phyloP scores from a whole-genome alignment of 768 basidiomycete genomes.

The Termitomyces sp. region DNA sequence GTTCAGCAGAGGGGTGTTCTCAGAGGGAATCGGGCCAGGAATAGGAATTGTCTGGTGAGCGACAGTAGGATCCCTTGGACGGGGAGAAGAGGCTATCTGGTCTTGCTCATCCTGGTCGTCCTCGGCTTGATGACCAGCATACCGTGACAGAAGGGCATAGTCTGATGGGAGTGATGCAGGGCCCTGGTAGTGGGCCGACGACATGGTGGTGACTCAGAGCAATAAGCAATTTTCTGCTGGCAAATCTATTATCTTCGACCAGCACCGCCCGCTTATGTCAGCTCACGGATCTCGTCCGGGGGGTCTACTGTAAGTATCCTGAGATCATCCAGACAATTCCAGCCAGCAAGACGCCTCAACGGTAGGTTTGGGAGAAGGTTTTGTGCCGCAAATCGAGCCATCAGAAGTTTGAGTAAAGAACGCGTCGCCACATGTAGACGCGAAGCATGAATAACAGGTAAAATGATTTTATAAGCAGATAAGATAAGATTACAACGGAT shows the following conservation, averaged over 20 bases:
- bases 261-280: background rate
- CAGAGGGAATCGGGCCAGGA: constrained; percentile 22
- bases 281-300: background rate
- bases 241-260: background rate
- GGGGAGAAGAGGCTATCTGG: background rate
- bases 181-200: constrained; percentile 48
- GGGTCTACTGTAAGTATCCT: background rate
- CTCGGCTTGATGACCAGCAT: constrained; percentile 27
- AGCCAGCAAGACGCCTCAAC: background rate
- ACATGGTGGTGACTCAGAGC: constrained; percentile 2
- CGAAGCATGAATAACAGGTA: background rate
- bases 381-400: background rate
- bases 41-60: constrained; percentile 11
- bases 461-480: background rate
- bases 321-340: background rate
- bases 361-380: background rate
- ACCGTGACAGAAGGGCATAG: constrained; percentile 57
- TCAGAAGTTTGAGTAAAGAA: background rate
- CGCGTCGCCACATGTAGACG: background rate
- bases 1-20: constrained; percentile 55
- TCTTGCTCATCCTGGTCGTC: constrained; percentile 5
- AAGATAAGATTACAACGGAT: background rate
- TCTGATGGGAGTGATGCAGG: constrained; percentile 62
- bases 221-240: background rate
- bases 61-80: constrained; percentile 10